Conservation (phyloP, 805 yeast species). For the Metschnikowia colocasiae region DNA sequence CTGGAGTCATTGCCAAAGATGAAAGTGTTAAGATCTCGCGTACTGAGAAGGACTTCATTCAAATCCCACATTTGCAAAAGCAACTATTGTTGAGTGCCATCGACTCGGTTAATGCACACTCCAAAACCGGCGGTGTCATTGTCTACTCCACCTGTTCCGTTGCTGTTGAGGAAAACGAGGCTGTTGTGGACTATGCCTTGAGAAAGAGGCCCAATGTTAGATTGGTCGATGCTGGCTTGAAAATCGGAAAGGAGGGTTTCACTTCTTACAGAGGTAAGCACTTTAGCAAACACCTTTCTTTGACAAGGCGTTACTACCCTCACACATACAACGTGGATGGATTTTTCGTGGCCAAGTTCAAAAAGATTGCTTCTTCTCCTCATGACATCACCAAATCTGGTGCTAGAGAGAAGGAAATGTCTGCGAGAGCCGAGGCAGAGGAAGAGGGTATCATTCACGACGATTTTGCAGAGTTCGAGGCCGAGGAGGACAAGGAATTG, state of each 20-base stretch:
- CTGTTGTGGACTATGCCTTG: conserved; percentile 96
- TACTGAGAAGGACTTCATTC: conserved; percentile 94
- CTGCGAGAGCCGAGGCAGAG: conserved; percentile 77
- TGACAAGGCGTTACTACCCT: conserved; percentile 95
- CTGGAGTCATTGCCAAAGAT: conserved; percentile 98
- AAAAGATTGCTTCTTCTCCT: conserved; percentile 83
- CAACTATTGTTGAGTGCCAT: conserved; percentile 91
- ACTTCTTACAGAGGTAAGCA: conserved; percentile 90
- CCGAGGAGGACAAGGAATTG: conserved; percentile 68
- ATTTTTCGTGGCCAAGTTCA: conserved; percentile 93
- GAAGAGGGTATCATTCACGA: conserved; percentile 79
- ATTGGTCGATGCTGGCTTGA: conserved; percentile 86
- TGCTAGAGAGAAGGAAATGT: conserved; percentile 77
- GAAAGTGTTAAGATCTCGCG: conserved; percentile 89
- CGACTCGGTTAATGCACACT: conserved; percentile 93
- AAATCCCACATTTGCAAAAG: conserved; percentile 94
- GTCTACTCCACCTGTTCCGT: conserved; percentile 98
- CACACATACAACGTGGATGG: conserved; percentile 99
- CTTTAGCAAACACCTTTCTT: conserved; percentile 68
- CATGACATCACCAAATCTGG: conserved; percentile 84
- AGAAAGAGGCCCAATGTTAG: conserved; percentile 95
- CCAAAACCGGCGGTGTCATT: conserved; percentile 87
- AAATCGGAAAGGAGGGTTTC: conserved; percentile 95
- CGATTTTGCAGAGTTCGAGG: conserved; percentile 82
- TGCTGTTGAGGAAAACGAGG: conserved; percentile 97